phyloP scores from a whole-genome alignment of 148 eudicot species.

The Polygonum aviculare region DNA sequence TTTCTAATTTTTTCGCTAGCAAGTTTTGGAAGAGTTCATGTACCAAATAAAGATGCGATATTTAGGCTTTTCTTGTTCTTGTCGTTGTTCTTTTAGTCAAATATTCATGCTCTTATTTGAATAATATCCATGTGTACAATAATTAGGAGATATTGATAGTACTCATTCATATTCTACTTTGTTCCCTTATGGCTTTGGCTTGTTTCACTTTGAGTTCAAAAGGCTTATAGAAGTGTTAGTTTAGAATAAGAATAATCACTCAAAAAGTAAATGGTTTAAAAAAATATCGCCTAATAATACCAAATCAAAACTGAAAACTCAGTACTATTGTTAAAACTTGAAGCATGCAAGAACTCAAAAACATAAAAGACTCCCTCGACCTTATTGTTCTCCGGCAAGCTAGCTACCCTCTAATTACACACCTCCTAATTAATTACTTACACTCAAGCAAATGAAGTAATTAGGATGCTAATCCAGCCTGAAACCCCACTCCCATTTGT shows the following conservation, averaged over 20 bases:
- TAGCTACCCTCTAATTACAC: neutral
- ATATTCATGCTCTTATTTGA: neutral
- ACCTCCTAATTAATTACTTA: neutral
- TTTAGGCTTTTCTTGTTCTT: neutral
- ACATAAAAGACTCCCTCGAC: neutral
- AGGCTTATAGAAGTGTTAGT: too few relatives aligned
- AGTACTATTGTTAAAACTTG: too few relatives aligned
- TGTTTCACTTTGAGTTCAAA: too few relatives aligned
- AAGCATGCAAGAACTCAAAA: neutral
- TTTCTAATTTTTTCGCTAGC: neutral
- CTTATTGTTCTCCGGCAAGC: neutral
- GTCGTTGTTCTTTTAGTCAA: neutral
- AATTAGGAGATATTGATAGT: neutral
- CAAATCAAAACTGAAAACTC: too few relatives aligned
- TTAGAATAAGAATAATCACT: too few relatives aligned
- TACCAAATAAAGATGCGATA: neutral
- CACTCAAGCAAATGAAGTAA: neutral
- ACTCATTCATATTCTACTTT: neutral
- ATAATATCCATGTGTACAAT: neutral
- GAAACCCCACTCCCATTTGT: slow-evolving; percentile 24
- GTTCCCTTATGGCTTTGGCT: neutral
- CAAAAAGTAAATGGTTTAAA: too few relatives aligned
- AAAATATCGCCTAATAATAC: too few relatives aligned
- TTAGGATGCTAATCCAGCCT: slow-evolving; percentile 18
- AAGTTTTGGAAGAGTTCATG: slow-evolving; percentile 6